Evolutionary conservation across 495 filamentous ascomycete species (phyloP).

Genomic region (Penicillium pancosmium): DNA sequence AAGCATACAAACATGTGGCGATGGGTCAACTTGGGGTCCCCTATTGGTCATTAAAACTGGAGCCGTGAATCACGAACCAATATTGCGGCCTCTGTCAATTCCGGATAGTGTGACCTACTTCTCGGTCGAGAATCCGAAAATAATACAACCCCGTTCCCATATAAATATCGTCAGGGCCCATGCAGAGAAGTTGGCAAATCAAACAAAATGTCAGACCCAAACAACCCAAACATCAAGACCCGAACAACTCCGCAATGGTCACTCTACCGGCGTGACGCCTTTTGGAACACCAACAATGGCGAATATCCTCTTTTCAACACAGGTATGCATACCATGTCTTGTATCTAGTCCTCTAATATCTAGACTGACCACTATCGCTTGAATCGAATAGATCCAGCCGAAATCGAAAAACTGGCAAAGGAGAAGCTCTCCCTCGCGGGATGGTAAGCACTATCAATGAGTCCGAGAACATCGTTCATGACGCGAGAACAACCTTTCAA

Average conservation of each 20-base stretch:
- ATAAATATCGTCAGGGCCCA: neutral
- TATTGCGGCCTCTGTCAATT: neutral
- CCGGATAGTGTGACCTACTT: conserved; percentile 1
- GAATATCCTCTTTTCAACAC: conserved; percentile 18
- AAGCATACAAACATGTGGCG: conserved; percentile 1
- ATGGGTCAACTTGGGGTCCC: neutral
- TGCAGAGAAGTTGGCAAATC: neutral
- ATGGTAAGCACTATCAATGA: conserved; percentile 15
- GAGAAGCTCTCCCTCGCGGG: conserved; percentile 19
- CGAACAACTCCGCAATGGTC: conserved; percentile 20
- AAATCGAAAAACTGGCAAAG: conserved; percentile 17
- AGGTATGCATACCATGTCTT: neutral
- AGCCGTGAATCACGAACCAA: neutral
- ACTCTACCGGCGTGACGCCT: conserved; percentile 19
- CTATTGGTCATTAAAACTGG: neutral
- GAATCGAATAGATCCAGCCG: conserved; percentile 10
- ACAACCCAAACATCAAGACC: conserved; percentile 16
- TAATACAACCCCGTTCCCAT: neutral
- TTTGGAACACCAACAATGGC: conserved; percentile 20
- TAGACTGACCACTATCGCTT: neutral
- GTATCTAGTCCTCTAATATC: neutral
- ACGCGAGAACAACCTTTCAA: neutral
- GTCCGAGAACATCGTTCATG: neutral
- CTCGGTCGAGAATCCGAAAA: conserved; percentile 1
- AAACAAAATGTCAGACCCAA: conserved; percentile 15